Conservation (phyloP, 1,284 basidiomycete genomes). For the Pholiota adiposa region DNA sequence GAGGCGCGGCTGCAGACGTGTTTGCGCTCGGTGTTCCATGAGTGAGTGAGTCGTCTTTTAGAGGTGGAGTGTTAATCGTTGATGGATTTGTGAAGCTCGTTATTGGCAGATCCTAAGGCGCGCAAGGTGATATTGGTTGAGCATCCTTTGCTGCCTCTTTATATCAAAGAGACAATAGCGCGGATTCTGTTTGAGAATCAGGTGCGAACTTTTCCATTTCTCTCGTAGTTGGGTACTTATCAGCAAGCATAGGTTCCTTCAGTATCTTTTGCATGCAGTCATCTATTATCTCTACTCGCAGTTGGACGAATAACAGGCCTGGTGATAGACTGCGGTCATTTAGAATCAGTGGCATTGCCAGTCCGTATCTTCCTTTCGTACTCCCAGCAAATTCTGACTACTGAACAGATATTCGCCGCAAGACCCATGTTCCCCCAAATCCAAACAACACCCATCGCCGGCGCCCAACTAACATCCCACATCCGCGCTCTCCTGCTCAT, state of each 20-base stretch:
- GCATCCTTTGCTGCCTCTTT: slow-evolving; percentile 83
- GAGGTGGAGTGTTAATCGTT: slow-evolving; percentile 9
- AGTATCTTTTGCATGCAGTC: slow-evolving; percentile 89
- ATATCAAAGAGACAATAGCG: slow-evolving; percentile 89
- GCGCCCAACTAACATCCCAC: slow-evolving; percentile 73
- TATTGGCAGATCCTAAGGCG: slow-evolving; percentile 92
- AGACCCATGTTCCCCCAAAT: slow-evolving; percentile 85
- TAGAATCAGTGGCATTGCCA: slow-evolving; percentile 88
- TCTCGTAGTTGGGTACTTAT: slow-evolving; percentile 13
- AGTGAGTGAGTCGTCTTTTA: slow-evolving; percentile 56
- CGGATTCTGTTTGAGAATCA: slow-evolving; percentile 91
- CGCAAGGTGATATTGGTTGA: slow-evolving; percentile 93
- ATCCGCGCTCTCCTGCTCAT: slow-evolving; percentile 79
- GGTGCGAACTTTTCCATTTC: slow-evolving; percentile 45
- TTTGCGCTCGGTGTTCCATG: slow-evolving; percentile 80
- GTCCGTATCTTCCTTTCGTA: slow-evolving; percentile 49
- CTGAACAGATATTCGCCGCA: slow-evolving; percentile 82
- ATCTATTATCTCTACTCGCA: slow-evolving; percentile 83
- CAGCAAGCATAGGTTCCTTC: slow-evolving; percentile 73
- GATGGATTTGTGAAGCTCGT: slow-evolving; percentile 57
- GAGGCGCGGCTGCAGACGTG: slow-evolving; percentile 70
- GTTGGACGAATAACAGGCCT: slow-evolving; percentile 90
- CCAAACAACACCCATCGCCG: slow-evolving; percentile 83
- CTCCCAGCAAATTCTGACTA: not conserved
- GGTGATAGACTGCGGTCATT: slow-evolving; percentile 90